Percentiles rank a stretch among this genome's conserved stretches.
phyloP scores from a whole-genome alignment of 2,329 filamentous ascomycete genomes.

The Exophiala aquamarina region DNA sequence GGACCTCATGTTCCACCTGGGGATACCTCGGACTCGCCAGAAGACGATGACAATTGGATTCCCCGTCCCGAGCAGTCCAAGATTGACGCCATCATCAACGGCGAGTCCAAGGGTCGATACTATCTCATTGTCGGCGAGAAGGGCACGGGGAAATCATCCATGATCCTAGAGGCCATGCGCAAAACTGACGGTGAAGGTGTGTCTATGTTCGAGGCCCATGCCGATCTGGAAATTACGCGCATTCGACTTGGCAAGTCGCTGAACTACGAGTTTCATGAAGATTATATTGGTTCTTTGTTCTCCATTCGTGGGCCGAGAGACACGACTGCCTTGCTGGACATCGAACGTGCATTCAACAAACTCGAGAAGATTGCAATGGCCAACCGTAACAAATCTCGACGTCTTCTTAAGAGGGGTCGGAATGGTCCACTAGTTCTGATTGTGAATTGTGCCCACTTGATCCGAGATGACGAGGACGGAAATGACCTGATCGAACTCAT shows the following conservation, averaged over 20 bases:
- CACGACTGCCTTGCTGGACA: slow-evolving; percentile 87
- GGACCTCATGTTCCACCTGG: slow-evolving; percentile 6
- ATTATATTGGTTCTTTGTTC: slow-evolving; percentile 89
- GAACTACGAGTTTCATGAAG: slow-evolving; percentile 96
- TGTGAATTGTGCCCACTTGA: slow-evolving; percentile 88
- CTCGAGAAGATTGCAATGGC: slow-evolving; percentile 86
- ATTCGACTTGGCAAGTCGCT: slow-evolving; percentile 89
- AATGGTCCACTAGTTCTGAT: slow-evolving; percentile 79
- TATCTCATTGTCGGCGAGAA: slow-evolving; percentile 92
- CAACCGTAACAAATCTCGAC: slow-evolving; percentile 48
- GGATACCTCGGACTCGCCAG: slow-evolving; percentile 25
- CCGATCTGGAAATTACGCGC: slow-evolving; percentile 91
- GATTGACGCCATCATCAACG: slow-evolving; percentile 80
- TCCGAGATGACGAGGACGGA: slow-evolving; percentile 91
- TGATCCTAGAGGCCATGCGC: slow-evolving; percentile 93
- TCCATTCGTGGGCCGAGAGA: slow-evolving; percentile 91
- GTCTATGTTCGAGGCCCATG: slow-evolving; percentile 95
- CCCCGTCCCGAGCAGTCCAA: slow-evolving; percentile 75
- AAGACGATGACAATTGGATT: slow-evolving; percentile 61
- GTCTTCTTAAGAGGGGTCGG: slow-evolving; percentile 1
- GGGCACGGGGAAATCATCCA: slow-evolving; percentile 93
- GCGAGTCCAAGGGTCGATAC: slow-evolving; percentile 75
- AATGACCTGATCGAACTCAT: slow-evolving; percentile 89
- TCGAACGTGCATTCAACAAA: slow-evolving; percentile 96
- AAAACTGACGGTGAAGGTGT: slow-evolving; percentile 86